These are phyloP conservation scores for Eucalyptus regnans DNA, from an alignment of 345 rosid species.

Conservation along the genomic window DNA sequence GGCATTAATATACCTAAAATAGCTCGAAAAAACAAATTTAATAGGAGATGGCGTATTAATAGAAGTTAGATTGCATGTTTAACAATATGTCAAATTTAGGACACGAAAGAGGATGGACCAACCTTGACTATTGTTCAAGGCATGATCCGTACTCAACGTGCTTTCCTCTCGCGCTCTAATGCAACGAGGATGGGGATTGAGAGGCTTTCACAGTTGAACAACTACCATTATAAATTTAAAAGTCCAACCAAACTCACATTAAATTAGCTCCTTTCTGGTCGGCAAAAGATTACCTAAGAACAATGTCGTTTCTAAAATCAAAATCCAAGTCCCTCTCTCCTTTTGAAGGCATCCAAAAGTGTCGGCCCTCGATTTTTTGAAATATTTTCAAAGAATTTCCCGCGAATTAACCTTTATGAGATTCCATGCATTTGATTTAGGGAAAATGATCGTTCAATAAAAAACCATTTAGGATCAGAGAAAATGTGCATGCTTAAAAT, in stretches of 20 bases:
- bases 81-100: background rate
- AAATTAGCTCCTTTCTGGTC: background rate
- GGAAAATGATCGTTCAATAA: no score
- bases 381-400: no score
- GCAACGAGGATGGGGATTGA: background rate
- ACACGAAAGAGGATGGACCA: background rate
- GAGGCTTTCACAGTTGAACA: background rate
- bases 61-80: background rate
- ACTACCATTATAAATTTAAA: background rate
- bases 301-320: background rate
- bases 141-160: background rate
- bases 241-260: background rate
- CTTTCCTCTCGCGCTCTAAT: background rate
- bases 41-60: background rate
- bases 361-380: background rate
- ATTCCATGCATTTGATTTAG: no score
- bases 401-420: rapidly evolving
- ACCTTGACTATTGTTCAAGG: background rate
- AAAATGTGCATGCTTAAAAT: no score
- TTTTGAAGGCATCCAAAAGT: background rate
- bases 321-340: background rate
- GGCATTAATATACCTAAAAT: background rate
- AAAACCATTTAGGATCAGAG: no score
- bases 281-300: background rate
- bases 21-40: no score